Percentiles rank a stretch among this genome's conserved stretches.
These are phyloP conservation scores for Mycena rebaudengoi DNA, from an alignment of 768 basidiomycete species.

Conservation along the genomic window DNA sequence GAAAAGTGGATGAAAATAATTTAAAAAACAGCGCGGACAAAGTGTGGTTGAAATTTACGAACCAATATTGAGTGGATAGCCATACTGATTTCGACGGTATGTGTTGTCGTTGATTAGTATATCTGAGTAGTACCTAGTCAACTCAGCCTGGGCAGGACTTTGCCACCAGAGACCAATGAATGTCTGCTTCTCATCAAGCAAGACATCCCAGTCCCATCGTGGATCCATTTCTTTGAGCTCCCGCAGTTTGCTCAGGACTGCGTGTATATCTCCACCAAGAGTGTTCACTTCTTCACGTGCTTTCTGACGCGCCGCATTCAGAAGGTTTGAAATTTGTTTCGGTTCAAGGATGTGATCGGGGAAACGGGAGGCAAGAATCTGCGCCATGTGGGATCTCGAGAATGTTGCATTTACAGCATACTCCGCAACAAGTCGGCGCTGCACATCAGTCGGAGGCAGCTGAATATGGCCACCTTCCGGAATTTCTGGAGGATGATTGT, in stretches of 20 bases:
- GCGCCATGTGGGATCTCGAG: neutral
- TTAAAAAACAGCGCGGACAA: neutral
- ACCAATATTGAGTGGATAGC: constrained; percentile 38
- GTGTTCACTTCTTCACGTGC: constrained; percentile 24
- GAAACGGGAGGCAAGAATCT: constrained; percentile 11
- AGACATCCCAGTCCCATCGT: constrained; percentile 33
- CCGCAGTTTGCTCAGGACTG: constrained; percentile 32
- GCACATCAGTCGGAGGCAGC: constrained; percentile 26
- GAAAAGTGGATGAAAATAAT: no score
- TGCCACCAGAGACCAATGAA: constrained; percentile 41
- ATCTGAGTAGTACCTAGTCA: constrained; percentile 32
- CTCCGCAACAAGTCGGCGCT: constrained; percentile 20
- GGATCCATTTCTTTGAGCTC: constrained; percentile 12
- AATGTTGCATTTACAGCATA: constrained; percentile 10
- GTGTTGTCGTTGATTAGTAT: constrained; percentile 42
- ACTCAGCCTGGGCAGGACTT: constrained; percentile 34
- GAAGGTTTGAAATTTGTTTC: constrained; percentile 39
- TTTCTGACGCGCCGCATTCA: constrained; percentile 25
- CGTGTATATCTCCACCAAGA: constrained; percentile 37
- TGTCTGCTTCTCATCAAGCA: constrained; percentile 23
- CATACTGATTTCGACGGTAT: constrained; percentile 32
- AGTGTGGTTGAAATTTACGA: neutral
- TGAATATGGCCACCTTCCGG: constrained; percentile 21
- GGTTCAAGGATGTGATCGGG: constrained; percentile 33
- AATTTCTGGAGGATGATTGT: constrained; percentile 36